phyloP scores from a whole-genome alignment of 257 asterid genomes.

The Ehretia macrophylla region DNA sequence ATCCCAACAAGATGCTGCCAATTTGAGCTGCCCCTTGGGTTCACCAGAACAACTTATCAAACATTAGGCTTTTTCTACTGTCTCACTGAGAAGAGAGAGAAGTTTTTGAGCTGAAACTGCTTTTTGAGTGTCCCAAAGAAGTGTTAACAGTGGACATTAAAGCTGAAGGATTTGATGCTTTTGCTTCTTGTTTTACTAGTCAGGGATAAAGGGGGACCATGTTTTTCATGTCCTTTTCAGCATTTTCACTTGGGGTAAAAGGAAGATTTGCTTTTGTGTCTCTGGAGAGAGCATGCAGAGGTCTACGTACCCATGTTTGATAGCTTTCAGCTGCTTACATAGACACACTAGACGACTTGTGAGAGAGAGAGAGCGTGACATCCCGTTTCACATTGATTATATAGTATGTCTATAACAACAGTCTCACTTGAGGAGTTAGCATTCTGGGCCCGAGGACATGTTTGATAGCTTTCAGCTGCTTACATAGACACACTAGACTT shows the following conservation, averaged over 20 bases:
- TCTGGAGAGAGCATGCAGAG: conserved; percentile 35
- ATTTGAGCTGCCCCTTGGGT: too few species aligned
- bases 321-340: conserved; percentile 61
- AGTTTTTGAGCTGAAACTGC: conserved; percentile 32
- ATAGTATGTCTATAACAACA: too few species aligned
- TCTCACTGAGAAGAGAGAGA: conserved; percentile 36
- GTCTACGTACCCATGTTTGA: conserved; percentile 39
- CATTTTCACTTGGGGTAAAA: conserved; percentile 28
- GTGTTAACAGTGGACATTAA: conserved; percentile 45
- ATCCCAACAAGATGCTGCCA: too few species aligned
- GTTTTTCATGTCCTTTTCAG: conserved; percentile 37
- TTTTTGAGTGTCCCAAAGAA: conserved; percentile 82
- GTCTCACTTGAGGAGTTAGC: too few species aligned
- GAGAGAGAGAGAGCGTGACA: conserved; percentile 9
- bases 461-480: conserved; percentile 61
- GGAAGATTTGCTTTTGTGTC: conserved; percentile 30
- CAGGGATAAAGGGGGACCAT: conserved; percentile 63
- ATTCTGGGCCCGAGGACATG: conserved; percentile 24
- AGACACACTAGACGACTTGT: conserved; percentile 34
- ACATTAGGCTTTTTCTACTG: too few species aligned
- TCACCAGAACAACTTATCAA: conserved; percentile 32
- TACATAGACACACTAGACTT: conserved; percentile 38
- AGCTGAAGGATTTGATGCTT: conserved; percentile 49
- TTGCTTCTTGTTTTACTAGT: too few species aligned
- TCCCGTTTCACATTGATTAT: too few species aligned